These are phyloP conservation scores for Micractinium conductrix DNA, from an alignment of 139 green algal genomes.

Conservation along the genomic window DNA sequence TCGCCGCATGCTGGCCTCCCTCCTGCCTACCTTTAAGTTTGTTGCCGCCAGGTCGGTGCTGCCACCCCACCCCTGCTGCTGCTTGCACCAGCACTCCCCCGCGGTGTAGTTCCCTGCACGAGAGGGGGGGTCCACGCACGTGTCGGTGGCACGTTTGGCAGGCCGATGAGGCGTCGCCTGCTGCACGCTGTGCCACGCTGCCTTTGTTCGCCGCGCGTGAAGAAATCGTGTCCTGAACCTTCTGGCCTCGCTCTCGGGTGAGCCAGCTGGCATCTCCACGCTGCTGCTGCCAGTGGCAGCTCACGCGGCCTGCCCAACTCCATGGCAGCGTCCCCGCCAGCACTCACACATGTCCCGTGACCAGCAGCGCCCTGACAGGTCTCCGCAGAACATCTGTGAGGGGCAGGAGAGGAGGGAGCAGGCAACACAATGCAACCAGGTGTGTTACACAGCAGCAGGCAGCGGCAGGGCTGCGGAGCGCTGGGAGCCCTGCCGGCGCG, in stretches of 20 bases:
- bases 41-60: background rate
- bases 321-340: background rate
- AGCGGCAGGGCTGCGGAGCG: background rate
- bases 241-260: no score
- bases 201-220: no score
- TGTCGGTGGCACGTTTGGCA: background rate
- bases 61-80: background rate
- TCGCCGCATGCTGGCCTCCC: no score
- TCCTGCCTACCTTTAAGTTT: no score
- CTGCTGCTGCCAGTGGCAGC: no score
- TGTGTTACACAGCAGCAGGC: background rate
- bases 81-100: background rate
- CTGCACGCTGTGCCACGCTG: no score
- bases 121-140: no score
- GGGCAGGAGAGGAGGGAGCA: background rate
- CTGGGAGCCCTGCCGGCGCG: background rate
- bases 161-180: no score
- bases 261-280: no score
- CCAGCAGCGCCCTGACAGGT: background rate
- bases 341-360: background rate
- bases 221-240: no score
- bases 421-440: background rate
- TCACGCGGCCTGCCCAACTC: no score
- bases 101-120: conserved; percentile 2
- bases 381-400: background rate